Evolutionary conservation across 345 rosid genomes (phyloP).

Genomic region (Brassica carinata): DNA sequence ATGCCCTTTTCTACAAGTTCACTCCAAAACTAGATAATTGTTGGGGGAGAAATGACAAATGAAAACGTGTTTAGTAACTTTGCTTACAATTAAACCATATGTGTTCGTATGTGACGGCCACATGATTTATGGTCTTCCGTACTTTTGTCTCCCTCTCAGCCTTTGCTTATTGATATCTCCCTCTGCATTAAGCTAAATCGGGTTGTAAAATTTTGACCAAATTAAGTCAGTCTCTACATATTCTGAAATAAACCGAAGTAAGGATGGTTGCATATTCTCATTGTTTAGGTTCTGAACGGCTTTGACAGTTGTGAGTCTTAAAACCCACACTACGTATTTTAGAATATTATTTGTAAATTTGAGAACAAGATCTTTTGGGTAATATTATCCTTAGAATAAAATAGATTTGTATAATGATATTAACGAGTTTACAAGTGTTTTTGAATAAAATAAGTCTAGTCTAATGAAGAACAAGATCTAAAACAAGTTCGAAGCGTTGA

Average conservation of each 20-base stretch:
- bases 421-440: no score
- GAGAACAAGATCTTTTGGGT: no score
- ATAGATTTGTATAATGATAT: no score
- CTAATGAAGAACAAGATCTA: no score
- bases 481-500: no score
- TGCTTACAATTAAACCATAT: conserved; percentile 34
- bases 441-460: no score
- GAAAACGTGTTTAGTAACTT: conserved; percentile 40
- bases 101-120: conserved; percentile 33
- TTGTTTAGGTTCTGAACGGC: background rate
- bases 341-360: no score
- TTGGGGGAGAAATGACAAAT: background rate
- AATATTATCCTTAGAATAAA: no score
- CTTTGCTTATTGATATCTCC: conserved; percentile 15
- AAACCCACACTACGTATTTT: no score
- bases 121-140: conserved; percentile 30
- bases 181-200: background rate
- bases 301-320: no score
- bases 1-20: conserved; percentile 37
- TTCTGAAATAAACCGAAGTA: background rate
- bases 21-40: conserved; percentile 28
- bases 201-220: conserved; percentile 23
- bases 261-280: conserved; percentile 3
- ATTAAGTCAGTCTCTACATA: conserved; percentile 8
- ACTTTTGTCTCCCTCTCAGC: conserved; percentile 20